Percentiles rank a stretch among this genome's conserved stretches.
Evolutionary conservation across 768 basidiomycete genomes (phyloP).

Genomic region (Tulasnella sp.): DNA sequence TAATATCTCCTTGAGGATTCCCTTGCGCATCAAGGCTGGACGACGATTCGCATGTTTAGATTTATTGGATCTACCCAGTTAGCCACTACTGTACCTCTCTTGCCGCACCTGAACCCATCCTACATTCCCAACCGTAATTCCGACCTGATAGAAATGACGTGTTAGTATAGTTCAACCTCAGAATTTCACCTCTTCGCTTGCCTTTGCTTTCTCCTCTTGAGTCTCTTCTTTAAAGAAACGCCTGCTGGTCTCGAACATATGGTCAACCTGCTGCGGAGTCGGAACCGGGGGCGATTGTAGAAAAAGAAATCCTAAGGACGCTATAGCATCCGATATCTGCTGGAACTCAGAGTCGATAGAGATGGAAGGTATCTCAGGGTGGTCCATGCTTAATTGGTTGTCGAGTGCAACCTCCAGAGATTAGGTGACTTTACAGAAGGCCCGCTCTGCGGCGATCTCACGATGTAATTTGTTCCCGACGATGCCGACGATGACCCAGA

Average conservation of each 20-base stretch:
- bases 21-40: constrained; percentile 19
- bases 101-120: constrained; percentile 21
- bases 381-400: background rate
- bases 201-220: constrained; percentile 16
- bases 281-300: constrained; percentile 11
- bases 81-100: constrained; percentile 5
- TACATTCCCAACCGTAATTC: constrained; percentile 20
- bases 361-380: background rate
- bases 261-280: background rate
- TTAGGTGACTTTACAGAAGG: background rate
- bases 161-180: background rate
- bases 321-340: constrained; percentile 10
- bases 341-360: background rate
- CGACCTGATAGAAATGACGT: background rate
- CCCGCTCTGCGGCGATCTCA: background rate
- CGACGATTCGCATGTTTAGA: background rate
- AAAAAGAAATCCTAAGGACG: constrained; percentile 21
- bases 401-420: no score
- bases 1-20: constrained; percentile 20
- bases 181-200: background rate
- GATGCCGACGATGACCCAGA: background rate
- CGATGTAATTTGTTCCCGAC: constrained; percentile 1
- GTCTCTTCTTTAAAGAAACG: constrained; percentile 22
- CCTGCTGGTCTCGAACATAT: constrained; percentile 19
- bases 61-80: background rate